Evolutionary conservation across 2,329 filamentous ascomycete species (phyloP), one percentile per base, ranked within the genome.

Genomic region (Cercospora canescens): DNA sequence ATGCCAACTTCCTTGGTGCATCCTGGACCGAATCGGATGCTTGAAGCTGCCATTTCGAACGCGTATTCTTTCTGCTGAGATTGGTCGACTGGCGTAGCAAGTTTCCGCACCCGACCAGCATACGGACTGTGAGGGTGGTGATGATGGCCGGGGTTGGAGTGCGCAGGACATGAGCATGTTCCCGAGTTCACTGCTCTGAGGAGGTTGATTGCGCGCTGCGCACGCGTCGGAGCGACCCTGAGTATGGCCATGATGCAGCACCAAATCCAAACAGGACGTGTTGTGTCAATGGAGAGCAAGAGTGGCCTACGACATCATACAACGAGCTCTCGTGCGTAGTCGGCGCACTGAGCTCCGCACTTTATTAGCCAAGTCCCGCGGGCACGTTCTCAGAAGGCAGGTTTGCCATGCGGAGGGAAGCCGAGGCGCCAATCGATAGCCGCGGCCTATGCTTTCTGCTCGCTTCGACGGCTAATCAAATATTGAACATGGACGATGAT

Each of bases 31-130:
- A 98, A 99, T 12, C 95, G 89, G 75, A 99, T 97, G 30, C 91
- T 92, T 1, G 92, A 96, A 1, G 95, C 93, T 0, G 95, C 95
- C 94, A 99, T 96, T 79, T 99, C 95, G 77, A 99, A 99, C 14
- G 95, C 95, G 81, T 99, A 99, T 79, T 99, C 95, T 78, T 96
- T 97, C 75, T 93, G 87, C 70, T 88, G 86, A 2, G 87, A 85
- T 8, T 85, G 81, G 74, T 93, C 89, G 30, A 91, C 81, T 0
- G 94, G 92, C 0, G 92, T 94, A n/a, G 92, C 93, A 66, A 94
- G 81, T 67, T 66, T 70, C 9, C 75, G 86, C 83, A 45, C 87
- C 81, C 45, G 84, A 24, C 75, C 75, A 16, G 84, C 41, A 85
- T 85, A 80, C 86, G 85, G 71, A 84, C 83, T 76, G 30, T 69